phyloP scores from a whole-genome alignment of 441 rosid species.

The Aleurites moluccanus region DNA sequence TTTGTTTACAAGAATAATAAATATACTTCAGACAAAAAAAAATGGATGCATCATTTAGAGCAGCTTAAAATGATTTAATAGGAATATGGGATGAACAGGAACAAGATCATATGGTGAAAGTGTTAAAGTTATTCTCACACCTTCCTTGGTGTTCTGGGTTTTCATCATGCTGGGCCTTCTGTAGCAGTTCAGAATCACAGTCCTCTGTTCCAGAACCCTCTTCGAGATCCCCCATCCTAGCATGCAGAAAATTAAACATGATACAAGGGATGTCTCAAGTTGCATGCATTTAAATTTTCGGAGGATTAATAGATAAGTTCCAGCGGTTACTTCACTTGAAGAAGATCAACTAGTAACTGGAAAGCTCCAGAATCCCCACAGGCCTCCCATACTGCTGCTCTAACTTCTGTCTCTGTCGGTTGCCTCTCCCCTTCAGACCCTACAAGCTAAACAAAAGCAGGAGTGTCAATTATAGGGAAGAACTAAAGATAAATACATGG shows the following conservation, averaged over 20 bases:
- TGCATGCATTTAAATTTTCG: background rate
- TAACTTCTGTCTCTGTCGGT: slow-evolving; percentile 77
- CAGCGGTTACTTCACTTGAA: slow-evolving; percentile 55
- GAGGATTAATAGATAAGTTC: background rate
- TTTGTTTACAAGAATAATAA: background rate
- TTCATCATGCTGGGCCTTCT: slow-evolving; percentile 35
- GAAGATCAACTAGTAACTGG: slow-evolving; percentile 89
- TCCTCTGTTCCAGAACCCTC: slow-evolving; percentile 72
- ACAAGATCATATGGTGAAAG: background rate
- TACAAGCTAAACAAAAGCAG: slow-evolving; percentile 52
- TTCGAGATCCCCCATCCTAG: slow-evolving; percentile 81
- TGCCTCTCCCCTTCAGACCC: slow-evolving; percentile 60
- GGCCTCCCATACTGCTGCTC: slow-evolving; percentile 89
- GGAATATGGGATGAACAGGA: background rate
- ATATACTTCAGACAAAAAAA: background rate
- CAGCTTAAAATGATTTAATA: background rate
- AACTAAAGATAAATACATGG: slow-evolving; percentile 3
- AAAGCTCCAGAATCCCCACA: slow-evolving; percentile 95
- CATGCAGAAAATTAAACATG: slow-evolving; percentile 17
- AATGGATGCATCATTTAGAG: background rate
- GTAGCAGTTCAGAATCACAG: slow-evolving; percentile 49
- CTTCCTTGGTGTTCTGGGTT: slow-evolving; percentile 28
- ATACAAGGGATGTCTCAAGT: background rate
- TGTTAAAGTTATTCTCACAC: slow-evolving; percentile 28
- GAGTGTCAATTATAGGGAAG: background rate